Base-by-base conservation (phyloP, 495 filamentous ascomycete species). In the Massariosphaeria phaeospora region DNA sequence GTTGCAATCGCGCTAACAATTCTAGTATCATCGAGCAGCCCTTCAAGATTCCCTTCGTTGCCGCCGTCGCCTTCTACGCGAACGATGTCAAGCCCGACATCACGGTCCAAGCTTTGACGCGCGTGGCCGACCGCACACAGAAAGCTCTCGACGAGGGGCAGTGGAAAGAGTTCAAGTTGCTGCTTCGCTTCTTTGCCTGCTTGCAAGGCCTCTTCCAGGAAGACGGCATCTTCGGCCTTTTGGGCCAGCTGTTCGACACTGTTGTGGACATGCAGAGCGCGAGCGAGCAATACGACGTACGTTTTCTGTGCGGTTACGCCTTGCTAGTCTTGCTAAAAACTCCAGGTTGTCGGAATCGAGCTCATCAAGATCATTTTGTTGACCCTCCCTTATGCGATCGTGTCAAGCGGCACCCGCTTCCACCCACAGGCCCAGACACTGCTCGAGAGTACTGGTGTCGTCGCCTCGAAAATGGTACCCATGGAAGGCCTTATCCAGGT, bases 281-380 rank as follows among this genome's bases (percentile, higher is more conserved):
- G 2, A 90, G 86, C 55, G 88, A 84, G 10, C 89, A 95, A 87
- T 91, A 67, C 76, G 86, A 74, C 10, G 33, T 0, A 38, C 23
- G 1, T 20, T 6, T 46, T 36, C 36, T 46, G 39, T n/a, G 38
- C 18, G 6, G 33, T 33, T 15, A 34, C 27, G 5, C n/a, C 2
- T 33, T 13, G 10, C 15, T 5, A 26, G 9, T 8, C 8, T 8
- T 52, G 17, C 38, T 49, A 57, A 34, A 34, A 42, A 10, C 24
- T 27, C 8, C 4, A 69, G 54, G 87, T 89, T 1, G 76, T 99
- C 53, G 84, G 84, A n/a, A 76, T 82, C 27, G 93, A 97, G 71
- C 78, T 99, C 38, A 88, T 95, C 66, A 96, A 96, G 70, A 88
- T 96, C 59, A 94, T 96, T 50, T 79, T 96, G 33, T 80, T 95